These are phyloP conservation scores for Lactuca sativa DNA, from an alignment of 129 eudicot genomes.

Conservation along the genomic window DNA sequence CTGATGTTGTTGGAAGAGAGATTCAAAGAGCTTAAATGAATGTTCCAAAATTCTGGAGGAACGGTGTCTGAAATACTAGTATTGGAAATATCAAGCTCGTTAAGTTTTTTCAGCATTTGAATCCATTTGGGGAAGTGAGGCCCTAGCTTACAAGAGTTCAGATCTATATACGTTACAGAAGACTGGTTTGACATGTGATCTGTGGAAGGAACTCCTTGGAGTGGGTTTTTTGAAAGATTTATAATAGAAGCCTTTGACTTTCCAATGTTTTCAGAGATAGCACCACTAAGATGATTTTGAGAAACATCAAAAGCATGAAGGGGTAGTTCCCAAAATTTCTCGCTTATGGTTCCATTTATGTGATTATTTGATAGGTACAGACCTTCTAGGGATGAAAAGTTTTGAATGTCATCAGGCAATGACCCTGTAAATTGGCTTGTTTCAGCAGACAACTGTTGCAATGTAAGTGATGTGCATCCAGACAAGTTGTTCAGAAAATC, in stretches of 20 bases:
- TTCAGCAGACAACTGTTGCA: background rate
- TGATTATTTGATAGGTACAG: too few relatives aligned
- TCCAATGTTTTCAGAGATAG: background rate
- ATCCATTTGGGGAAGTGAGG: slow-evolving; percentile 45
- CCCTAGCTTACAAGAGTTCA: slow-evolving; percentile 36
- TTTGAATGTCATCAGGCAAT: too few relatives aligned
- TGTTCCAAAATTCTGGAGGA: slow-evolving; percentile 34
- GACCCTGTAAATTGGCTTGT: too few relatives aligned
- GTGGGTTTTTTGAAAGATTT: background rate
- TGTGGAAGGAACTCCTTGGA: background rate
- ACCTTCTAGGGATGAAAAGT: too few relatives aligned
- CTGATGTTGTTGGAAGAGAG: slow-evolving; percentile 28
- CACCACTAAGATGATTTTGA: slow-evolving; percentile 18
- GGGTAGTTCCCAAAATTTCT: slow-evolving; percentile 6
- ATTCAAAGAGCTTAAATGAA: background rate
- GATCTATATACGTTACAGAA: background rate
- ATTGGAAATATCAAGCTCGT: slow-evolving; percentile 20
- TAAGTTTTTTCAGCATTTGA: slow-evolving; percentile 11
- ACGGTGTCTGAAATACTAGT: slow-evolving; percentile 26
- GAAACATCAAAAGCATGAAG: background rate
- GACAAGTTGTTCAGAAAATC: background rate
- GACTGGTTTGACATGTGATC: slow-evolving; percentile 12
- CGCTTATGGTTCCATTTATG: too few relatives aligned
- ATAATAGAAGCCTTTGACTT: background rate
- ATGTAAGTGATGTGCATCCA: background rate